Conservation (phyloP, 352 stramenopile species). For the Globisporangium polare region DNA sequence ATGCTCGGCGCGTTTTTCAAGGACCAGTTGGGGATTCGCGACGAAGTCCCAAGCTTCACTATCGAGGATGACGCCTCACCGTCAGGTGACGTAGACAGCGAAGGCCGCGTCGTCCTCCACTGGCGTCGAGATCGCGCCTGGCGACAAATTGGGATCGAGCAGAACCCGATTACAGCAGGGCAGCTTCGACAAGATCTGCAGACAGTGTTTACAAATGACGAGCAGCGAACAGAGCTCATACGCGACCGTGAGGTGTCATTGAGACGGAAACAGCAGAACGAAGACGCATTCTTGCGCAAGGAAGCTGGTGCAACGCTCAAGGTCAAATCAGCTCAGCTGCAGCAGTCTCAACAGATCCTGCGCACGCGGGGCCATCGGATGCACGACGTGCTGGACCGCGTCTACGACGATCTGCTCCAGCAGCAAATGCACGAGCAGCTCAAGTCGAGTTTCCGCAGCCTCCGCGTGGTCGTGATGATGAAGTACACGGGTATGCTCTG, state of each 20-base stretch:
- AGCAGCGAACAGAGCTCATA: slow-evolving; percentile 26
- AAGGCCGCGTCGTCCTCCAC: slow-evolving; percentile 24
- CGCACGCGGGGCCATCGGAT: slow-evolving; percentile 41
- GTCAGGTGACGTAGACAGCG: slow-evolving; percentile 10
- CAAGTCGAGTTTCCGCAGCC: slow-evolving; percentile 52
- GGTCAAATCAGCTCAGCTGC: slow-evolving; percentile 41
- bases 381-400: slow-evolving; percentile 59
- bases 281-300: slow-evolving; percentile 47
- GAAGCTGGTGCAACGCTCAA: slow-evolving; percentile 41
- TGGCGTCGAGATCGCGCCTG: slow-evolving; percentile 50
- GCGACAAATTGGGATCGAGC: slow-evolving; percentile 35
- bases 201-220: slow-evolving; percentile 28
- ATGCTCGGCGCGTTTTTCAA: slow-evolving; percentile 35
- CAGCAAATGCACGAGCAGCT: slow-evolving; percentile 38
- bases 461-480: slow-evolving; percentile 44
- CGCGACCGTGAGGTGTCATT: slow-evolving; percentile 33
- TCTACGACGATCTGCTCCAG: slow-evolving; percentile 47
- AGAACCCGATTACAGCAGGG: slow-evolving; percentile 30
- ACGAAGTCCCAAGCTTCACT: not conserved
- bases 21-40: not conserved
- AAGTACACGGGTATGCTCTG: slow-evolving; percentile 43
- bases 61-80: slow-evolving; percentile 1
- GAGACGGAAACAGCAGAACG: slow-evolving; percentile 28
- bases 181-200: slow-evolving; percentile 35
- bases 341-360: slow-evolving; percentile 47